Conservation (phyloP, 441 rosid species). For the Theobroma grandiflorum region DNA sequence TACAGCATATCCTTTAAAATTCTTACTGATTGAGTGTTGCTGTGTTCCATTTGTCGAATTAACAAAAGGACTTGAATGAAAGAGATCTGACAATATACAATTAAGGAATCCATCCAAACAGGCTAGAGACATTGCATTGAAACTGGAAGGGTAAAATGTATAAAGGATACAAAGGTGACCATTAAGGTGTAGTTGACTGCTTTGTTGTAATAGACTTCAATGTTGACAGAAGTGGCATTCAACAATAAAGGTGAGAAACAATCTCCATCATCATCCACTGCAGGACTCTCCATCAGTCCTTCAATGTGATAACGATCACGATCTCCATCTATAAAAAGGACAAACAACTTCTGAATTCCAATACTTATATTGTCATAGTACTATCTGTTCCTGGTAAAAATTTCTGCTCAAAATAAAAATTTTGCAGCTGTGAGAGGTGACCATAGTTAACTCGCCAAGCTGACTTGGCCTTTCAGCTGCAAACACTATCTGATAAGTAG, state of each 20-base stretch:
- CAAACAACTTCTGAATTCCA: constrained; percentile 24
- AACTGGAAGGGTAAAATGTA: constrained; percentile 12
- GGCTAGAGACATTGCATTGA: constrained; percentile 18
- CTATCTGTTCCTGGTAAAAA: background rate
- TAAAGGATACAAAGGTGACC: constrained; percentile 99
- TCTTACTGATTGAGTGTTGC: constrained; percentile 97
- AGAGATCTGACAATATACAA: constrained; percentile 67
- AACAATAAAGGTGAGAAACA: constrained; percentile 89
- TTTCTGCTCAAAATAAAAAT: constrained; percentile 19
- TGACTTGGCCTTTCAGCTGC: background rate
- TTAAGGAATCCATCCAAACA: constrained; percentile 60
- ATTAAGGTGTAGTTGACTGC: constrained; percentile 98
- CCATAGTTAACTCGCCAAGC: background rate
- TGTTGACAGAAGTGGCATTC: constrained; percentile 92
- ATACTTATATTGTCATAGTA: background rate
- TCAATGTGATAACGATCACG: constrained; percentile 79
- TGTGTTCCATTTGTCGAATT: constrained; percentile 97
- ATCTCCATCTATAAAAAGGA: constrained; percentile 67
- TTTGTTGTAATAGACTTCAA: constrained; percentile 94
- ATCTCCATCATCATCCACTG: constrained; percentile 91
- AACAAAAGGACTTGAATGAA: constrained; percentile 94
- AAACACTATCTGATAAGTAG: background rate
- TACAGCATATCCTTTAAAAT: constrained; percentile 22
- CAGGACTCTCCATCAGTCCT: constrained; percentile 95
- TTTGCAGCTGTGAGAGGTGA: background rate